Conservation (phyloP, 768 basidiomycete species). For the Naganishia friedmannii region DNA sequence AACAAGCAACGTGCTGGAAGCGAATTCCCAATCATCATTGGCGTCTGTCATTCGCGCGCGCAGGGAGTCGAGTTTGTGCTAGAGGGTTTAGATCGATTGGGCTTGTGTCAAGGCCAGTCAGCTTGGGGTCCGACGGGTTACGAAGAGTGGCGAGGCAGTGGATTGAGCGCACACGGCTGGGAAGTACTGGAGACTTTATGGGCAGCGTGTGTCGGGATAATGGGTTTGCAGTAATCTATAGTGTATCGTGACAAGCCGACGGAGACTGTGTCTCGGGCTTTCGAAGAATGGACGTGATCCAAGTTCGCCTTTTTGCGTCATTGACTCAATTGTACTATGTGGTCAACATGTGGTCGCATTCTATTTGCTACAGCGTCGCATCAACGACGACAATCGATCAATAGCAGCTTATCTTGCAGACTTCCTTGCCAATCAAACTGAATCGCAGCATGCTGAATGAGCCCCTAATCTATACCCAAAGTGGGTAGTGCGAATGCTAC, state of each 20-base stretch:
- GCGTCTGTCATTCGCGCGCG: slow-evolving; percentile 52
- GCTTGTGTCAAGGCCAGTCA: slow-evolving; percentile 58
- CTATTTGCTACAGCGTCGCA: neutral
- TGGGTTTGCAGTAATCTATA: slow-evolving; percentile 40
- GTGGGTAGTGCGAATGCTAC: too few relatives aligned
- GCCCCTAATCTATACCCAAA: too few relatives aligned
- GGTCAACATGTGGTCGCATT: neutral
- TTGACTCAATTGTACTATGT: neutral
- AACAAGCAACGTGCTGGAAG: slow-evolving; percentile 56
- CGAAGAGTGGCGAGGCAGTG: slow-evolving; percentile 50
- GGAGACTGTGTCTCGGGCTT: slow-evolving; percentile 18
- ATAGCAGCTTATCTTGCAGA: neutral
- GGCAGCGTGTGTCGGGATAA: slow-evolving; percentile 49
- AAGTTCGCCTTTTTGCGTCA: slow-evolving; percentile 2
- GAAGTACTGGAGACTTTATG: slow-evolving; percentile 48
- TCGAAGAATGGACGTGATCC: neutral
- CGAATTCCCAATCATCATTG: slow-evolving; percentile 59
- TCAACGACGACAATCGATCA: neutral
- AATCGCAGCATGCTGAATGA: too few relatives aligned
- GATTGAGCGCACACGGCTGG: slow-evolving; percentile 46
- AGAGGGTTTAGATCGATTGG: slow-evolving; percentile 73
- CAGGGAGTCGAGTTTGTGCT: slow-evolving; percentile 68
- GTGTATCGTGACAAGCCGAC: neutral
- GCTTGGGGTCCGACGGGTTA: slow-evolving; percentile 55
- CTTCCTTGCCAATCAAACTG: too few relatives aligned